A percentile compares a stretch with the other conserved stretches of the same genome.
Conservation (phyloP, 306 rosid genomes). For the Castanopsis chinensis region DNA sequence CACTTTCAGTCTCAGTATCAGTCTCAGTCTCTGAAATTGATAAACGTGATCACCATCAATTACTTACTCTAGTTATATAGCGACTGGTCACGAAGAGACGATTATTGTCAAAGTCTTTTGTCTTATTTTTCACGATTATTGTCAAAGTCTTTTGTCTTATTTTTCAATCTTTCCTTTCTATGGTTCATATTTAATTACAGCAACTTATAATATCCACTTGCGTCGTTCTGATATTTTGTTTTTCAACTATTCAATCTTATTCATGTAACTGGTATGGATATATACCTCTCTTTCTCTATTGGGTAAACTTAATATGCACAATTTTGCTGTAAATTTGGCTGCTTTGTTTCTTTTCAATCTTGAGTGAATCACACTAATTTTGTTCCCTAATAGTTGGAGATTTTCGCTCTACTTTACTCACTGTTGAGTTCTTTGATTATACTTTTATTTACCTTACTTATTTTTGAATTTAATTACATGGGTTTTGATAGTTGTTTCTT, state of each 20-base stretch:
- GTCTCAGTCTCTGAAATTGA: slow-evolving; percentile 23
- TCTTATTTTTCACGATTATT: not conserved
- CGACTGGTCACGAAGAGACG: slow-evolving; percentile 40
- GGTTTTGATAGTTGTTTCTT: slow-evolving; percentile 12
- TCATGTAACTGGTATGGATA: no score
- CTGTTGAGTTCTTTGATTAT: not conserved
- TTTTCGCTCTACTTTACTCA: not conserved
- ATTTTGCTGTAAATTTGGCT: not conserved
- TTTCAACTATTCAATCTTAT: no score
- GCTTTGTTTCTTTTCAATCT: not conserved
- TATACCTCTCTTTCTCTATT: not conserved
- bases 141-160: no score
- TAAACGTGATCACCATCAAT: slow-evolving; percentile 25
- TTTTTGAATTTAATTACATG: not conserved
- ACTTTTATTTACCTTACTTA: not conserved
- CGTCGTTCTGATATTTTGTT: no score
- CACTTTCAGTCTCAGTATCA: no score
- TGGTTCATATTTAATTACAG: no score
- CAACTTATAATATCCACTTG: no score
- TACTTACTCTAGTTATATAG: slow-evolving; percentile 19
- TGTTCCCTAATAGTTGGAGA: not conserved
- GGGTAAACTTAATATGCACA: not conserved
- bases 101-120: not conserved
- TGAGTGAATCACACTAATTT: not conserved
- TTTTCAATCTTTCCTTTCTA: no score